Conservation (phyloP, 2,329 filamentous ascomycete species). For the Hypocreales sp. region DNA sequence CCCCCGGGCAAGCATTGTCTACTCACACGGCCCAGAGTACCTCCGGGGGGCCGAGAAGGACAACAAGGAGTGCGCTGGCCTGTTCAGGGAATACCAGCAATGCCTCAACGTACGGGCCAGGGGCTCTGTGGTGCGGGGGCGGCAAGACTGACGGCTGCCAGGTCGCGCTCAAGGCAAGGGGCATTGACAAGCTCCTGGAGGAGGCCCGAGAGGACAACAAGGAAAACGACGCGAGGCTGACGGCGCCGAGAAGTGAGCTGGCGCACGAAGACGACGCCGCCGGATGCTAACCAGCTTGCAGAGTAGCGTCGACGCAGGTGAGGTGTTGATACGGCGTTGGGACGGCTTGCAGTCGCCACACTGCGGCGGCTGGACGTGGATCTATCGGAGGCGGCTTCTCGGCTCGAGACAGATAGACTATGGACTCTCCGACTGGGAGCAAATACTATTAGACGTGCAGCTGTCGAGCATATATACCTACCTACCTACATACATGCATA, state of each 20-base stretch:
- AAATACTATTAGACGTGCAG: too few relatives aligned
- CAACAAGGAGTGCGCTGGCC: constrained; percentile 66
- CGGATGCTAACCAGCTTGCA: too few relatives aligned
- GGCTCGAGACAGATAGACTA: too few relatives aligned
- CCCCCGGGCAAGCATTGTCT: too few relatives aligned
- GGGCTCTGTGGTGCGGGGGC: neutral
- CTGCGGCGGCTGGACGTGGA: too few relatives aligned
- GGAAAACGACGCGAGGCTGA: constrained; percentile 56
- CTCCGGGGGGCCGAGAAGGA: constrained; percentile 68
- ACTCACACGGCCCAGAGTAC: constrained; percentile 74
- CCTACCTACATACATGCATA: too few relatives aligned
- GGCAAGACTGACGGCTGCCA: constrained; percentile 17
- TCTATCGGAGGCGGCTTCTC: too few relatives aligned
- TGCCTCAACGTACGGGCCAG: constrained; percentile 54
- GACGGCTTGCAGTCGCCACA: too few relatives aligned
- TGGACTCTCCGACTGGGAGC: too few relatives aligned
- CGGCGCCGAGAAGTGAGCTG: constrained; percentile 27
- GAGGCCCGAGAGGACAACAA: constrained; percentile 81
- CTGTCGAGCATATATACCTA: too few relatives aligned
- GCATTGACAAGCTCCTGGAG: constrained; percentile 84
- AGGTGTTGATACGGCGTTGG: too few relatives aligned
- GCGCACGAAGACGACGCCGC: too few relatives aligned
- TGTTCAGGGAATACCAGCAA: constrained; percentile 80
- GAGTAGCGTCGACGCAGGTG: constrained; percentile 1
- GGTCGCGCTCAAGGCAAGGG: constrained; percentile 74